These are phyloP conservation scores for Mycena venus DNA, from an alignment of 768 basidiomycete genomes.

Conservation along the genomic window DNA sequence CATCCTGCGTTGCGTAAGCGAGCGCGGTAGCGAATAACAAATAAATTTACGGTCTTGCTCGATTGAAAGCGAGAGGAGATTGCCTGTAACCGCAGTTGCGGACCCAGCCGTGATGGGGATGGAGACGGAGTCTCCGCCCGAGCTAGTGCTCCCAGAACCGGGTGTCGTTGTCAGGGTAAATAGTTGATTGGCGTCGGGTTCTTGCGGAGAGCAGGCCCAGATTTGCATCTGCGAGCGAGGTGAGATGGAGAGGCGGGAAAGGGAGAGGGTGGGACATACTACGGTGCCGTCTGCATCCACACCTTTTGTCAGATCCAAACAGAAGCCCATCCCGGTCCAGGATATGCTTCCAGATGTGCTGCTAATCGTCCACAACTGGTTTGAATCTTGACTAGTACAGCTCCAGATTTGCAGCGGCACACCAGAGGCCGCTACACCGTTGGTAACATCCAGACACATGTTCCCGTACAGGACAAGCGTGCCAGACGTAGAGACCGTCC, in stretches of 20 bases:
- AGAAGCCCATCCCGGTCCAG: slow-evolving; percentile 16
- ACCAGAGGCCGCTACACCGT: slow-evolving; percentile 2
- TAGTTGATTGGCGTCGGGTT: slow-evolving; percentile 19
- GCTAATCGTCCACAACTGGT: slow-evolving; percentile 17
- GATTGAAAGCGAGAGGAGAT: slow-evolving; percentile 74
- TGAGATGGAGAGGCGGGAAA: slow-evolving; percentile 4
- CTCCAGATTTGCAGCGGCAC: slow-evolving; percentile 19
- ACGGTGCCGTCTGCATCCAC: slow-evolving; percentile 16
- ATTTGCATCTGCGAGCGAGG: slow-evolving; percentile 24
- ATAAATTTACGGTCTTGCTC: slow-evolving; percentile 66
- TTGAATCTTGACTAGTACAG: slow-evolving; percentile 12
- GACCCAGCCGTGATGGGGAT: slow-evolving; percentile 23
- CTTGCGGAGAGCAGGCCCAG: slow-evolving; percentile 11
- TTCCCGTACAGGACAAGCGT: slow-evolving; percentile 21
- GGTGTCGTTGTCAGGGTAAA: slow-evolving; percentile 21
- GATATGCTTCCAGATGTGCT: slow-evolving; percentile 17
- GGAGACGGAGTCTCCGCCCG: slow-evolving; percentile 16
- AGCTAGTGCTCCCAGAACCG: slow-evolving; percentile 16
- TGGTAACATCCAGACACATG: slow-evolving; percentile 21
- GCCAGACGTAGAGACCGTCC: slow-evolving; percentile 19
- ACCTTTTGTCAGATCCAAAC: slow-evolving; percentile 15
- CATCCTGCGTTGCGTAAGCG: slow-evolving; percentile 47
- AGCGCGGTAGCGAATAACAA: not conserved
- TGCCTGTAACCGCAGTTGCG: slow-evolving; percentile 41
- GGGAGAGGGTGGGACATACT: slow-evolving; percentile 3